Base-by-base conservation (phyloP, 176 grass and related monocot species). In the Eleusine indica region DNA sequence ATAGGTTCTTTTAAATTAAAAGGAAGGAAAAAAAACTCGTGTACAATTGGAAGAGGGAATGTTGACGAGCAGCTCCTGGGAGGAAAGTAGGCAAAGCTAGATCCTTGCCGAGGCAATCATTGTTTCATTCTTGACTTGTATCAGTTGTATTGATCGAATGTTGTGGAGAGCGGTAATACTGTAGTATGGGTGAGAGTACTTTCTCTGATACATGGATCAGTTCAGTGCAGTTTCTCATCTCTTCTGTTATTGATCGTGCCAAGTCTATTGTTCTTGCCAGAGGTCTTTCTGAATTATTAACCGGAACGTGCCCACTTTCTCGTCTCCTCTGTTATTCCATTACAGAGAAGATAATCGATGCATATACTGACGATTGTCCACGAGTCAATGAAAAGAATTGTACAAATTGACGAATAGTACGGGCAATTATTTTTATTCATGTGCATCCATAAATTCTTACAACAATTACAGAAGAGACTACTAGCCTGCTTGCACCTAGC, bases 71-170 rank as follows among this genome's bases (percentile, higher is more conserved):
- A 57, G 14, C 60, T 49, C 44, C 65, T 68, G 30, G 12, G 10
- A 66, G 67, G 17, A 52, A 68, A 52, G 16, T 1, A 65, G n/a
- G 28, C 3, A 25, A n/a, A n/a, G 54, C 0, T 79, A 19, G 62
- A 68, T 37, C 63, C 63, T 14, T 49, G 63, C 43, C 18, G 46
- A 40, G 64, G 52, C 44, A 14, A 21, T 52, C 30, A 68, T 80
- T 80, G 65, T 69, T 80, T 80, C 47, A 69, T 80, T 80, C 65
- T 9, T 38, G 42, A 37, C 62, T 18, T 13, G 12, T 49, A 53
- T 68, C 74, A 2, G 22, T 60, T 76, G 37, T 15, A 40, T 68
- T 68, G 19, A 11, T 69, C 17, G 64, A 3, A 35, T n/a, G 62
- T 16, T 51, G 54, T 32, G 47, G 43, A 43, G 16, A 17, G 2